A percentile compares a stretch with the other conserved stretches of the same genome.
These are phyloP conservation scores for Trapa incisa DNA, from an alignment of 345 rosid species.

Conservation along the genomic window DNA sequence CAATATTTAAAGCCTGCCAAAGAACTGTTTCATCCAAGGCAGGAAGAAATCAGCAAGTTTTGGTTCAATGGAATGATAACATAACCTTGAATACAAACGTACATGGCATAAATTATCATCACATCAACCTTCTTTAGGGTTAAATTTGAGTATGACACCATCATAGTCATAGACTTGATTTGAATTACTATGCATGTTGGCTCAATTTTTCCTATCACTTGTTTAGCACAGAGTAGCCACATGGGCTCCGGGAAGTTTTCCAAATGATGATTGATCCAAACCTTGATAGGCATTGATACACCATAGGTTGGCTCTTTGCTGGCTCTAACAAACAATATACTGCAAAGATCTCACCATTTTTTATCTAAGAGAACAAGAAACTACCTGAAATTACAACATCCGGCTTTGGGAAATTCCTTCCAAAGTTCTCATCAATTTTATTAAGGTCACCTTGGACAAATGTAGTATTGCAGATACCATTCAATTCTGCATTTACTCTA, in stretches of 20 bases:
- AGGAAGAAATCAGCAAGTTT: not conserved
- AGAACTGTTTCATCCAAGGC: not conserved
- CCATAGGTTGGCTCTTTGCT: not conserved
- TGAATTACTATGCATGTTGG: not conserved
- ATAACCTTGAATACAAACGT: not conserved
- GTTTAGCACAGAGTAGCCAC: not conserved
- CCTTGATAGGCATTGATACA: not conserved
- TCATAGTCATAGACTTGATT: not conserved
- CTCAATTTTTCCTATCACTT: not conserved
- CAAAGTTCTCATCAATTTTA: conserved; percentile 74
- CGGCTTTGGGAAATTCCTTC: conserved; percentile 66
- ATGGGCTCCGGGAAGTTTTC: too few relatives aligned
- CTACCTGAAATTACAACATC: conserved; percentile 79
- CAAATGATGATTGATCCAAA: not conserved
- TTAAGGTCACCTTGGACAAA: conserved; percentile 90
- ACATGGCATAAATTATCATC: not conserved
- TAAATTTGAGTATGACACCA: not conserved
- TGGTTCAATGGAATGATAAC: not conserved
- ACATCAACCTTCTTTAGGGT: too few relatives aligned
- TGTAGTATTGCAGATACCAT: conserved; percentile 66
- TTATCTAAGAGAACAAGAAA: not conserved
- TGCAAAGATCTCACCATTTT: not conserved
- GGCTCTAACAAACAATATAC: not conserved
- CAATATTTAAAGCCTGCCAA: not conserved
- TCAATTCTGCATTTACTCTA: conserved; percentile 55